Evolutionary conservation across 371 early-diverging fungal species (phyloP).

Genomic region (Mucor circinelloides): DNA sequence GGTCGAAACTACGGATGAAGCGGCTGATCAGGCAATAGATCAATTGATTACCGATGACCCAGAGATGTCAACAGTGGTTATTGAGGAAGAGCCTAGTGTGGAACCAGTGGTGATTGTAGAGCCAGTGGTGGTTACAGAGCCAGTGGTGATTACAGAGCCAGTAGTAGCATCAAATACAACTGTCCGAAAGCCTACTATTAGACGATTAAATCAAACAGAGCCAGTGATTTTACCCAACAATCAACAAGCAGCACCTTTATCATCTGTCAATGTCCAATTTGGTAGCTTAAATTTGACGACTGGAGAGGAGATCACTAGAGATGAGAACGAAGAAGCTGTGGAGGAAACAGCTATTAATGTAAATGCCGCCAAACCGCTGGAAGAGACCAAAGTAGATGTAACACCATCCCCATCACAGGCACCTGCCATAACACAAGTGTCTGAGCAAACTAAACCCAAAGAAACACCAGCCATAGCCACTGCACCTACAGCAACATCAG

Average conservation of each 20-base stretch:
- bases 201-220: constrained; percentile 27
- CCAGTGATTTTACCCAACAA: constrained; percentile 26
- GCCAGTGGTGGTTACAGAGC: not conserved
- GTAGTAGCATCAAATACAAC: not conserved
- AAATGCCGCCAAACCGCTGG: not conserved
- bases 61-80: not conserved
- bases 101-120: not conserved
- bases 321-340: not conserved
- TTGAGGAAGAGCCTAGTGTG: not conserved
- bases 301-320: constrained; percentile 10
- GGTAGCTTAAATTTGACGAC: constrained; percentile 22
- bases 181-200: constrained; percentile 5
- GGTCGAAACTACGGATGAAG: not conserved
- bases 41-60: not conserved
- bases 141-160: not conserved
- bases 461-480: not conserved
- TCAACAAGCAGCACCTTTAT: constrained; percentile 5
- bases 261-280: constrained; percentile 27
- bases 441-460: not conserved
- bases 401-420: not conserved
- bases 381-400: not conserved
- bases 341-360: not conserved
- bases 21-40: not conserved
- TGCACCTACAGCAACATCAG: not conserved
- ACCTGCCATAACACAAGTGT: not conserved